A percentile compares a stretch with the other conserved stretches of the same genome.
Evolutionary conservation across 176 grass and related monocot species (phyloP).

Genomic region (Aegilops tauschii): DNA sequence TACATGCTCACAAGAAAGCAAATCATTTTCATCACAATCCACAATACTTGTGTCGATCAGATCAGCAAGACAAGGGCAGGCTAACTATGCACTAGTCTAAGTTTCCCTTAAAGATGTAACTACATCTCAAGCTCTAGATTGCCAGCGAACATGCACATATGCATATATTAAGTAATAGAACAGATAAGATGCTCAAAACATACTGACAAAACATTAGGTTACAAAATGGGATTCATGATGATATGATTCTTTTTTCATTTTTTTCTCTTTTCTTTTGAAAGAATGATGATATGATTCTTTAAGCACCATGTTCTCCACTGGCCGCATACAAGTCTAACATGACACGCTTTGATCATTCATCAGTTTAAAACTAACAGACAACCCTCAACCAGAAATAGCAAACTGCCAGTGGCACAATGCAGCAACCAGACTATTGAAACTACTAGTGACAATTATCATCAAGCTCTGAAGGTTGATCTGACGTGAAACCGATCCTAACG

Average conservation of each 20-base stretch:
- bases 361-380: neutral
- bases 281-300: neutral
- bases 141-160: neutral
- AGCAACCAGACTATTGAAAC: neutral
- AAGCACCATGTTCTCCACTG: neutral
- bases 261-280: too few relatives aligned
- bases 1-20: constrained; percentile 1
- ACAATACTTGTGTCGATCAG: neutral
- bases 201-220: neutral
- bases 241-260: neutral
- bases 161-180: neutral
- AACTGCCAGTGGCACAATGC: neutral
- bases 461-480: neutral
- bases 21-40: neutral
- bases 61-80: neutral
- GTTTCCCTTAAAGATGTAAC: neutral
- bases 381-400: neutral
- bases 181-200: neutral
- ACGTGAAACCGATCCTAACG: neutral
- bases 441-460: neutral
- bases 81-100: neutral
- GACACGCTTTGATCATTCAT: neutral
- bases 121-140: neutral
- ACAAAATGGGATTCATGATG: neutral
- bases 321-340: neutral